A percentile compares a stretch with the other conserved stretches of the same genome.
These are phyloP conservation scores for Blastobotrys persicus DNA, from an alignment of 1,139 yeast genomes.

Conservation along the genomic window DNA sequence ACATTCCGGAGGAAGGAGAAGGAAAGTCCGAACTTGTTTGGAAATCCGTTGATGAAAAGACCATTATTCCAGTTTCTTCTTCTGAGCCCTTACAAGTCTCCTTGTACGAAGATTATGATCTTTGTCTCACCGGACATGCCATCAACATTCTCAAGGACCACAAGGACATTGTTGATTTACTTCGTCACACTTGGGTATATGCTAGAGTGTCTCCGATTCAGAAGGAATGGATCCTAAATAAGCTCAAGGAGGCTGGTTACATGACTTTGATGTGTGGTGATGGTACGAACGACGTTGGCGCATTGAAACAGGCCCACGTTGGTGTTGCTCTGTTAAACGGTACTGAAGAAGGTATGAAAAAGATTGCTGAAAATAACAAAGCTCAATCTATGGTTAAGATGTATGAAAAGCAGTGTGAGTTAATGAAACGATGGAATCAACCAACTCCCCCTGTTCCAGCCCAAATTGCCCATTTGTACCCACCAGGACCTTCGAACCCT, in stretches of 20 bases:
- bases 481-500: slow-evolving; percentile 93
- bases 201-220: slow-evolving; percentile 97
- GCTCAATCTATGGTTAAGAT: slow-evolving; percentile 62
- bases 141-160: slow-evolving; percentile 54
- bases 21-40: slow-evolving; percentile 66
- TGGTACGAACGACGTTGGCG: slow-evolving; percentile 99
- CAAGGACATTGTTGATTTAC: slow-evolving; percentile 63
- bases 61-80: slow-evolving; percentile 65
- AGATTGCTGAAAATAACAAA: slow-evolving; percentile 77
- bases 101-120: slow-evolving; percentile 67
- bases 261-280: slow-evolving; percentile 99
- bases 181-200: slow-evolving; percentile 92
- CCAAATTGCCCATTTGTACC: slow-evolving; percentile 87
- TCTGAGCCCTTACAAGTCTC: slow-evolving; percentile 55
- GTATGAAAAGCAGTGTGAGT: slow-evolving; percentile 78
- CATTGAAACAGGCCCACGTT: slow-evolving; percentile 95
- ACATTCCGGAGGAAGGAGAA: slow-evolving; percentile 64
- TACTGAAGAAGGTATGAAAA: slow-evolving; percentile 90
- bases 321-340: slow-evolving; percentile 97
- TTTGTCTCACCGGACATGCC: slow-evolving; percentile 94
- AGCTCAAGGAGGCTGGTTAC: slow-evolving; percentile 85
- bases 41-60: slow-evolving; percentile 80
- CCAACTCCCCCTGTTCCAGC: slow-evolving; percentile 79
- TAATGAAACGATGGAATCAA: slow-evolving; percentile 73
- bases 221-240: slow-evolving; percentile 84